Evolutionary conservation across 2,329 filamentous ascomycete species (phyloP).

Genomic region (Pseudopithomyces chartarum): DNA sequence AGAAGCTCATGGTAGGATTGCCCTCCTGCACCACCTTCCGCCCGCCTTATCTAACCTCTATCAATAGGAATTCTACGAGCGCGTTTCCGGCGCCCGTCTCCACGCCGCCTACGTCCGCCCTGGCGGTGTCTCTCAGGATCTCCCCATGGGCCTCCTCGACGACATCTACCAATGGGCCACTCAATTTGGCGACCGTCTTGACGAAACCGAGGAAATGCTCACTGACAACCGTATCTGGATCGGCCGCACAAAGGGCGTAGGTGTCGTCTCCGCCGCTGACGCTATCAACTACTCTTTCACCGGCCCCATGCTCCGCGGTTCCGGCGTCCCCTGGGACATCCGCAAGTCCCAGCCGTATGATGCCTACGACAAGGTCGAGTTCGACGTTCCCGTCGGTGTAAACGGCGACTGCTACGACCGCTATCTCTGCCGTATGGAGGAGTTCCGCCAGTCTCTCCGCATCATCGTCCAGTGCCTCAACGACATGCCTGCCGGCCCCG

Average conservation of each 20-base stretch:
- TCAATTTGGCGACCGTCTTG: conserved; percentile 96
- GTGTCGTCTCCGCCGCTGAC: conserved; percentile 87
- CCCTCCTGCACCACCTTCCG: background rate
- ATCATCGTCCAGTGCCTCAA: conserved; percentile 99
- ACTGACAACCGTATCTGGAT: conserved; percentile 99
- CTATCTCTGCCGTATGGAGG: conserved; percentile 98
- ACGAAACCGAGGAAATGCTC: conserved; percentile 97
- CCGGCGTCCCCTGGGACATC: conserved; percentile 93
- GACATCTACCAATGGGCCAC: conserved; percentile 99
- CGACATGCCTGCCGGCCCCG: conserved; percentile 94
- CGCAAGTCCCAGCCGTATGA: conserved; percentile 98
- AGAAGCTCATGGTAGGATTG: conserved; percentile 96
- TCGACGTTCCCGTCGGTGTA: conserved; percentile 93
- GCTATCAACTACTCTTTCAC: conserved; percentile 97
- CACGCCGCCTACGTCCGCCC: conserved; percentile 97
- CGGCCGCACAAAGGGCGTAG: conserved; percentile 85
- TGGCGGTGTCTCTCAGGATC: conserved; percentile 93
- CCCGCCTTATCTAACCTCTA: conserved; percentile 20
- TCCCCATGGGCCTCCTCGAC: conserved; percentile 90
- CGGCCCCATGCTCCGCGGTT: conserved; percentile 97
- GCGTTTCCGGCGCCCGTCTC: conserved; percentile 95
- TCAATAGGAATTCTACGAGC: conserved; percentile 98
- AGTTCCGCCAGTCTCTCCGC: conserved; percentile 96
- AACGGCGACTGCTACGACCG: conserved; percentile 99
- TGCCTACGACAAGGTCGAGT: conserved; percentile 96